Percentiles rank a stretch among this genome's conserved stretches.
phyloP scores from a whole-genome alignment of 768 basidiomycete genomes.

The Rossbeevera mucosa region DNA sequence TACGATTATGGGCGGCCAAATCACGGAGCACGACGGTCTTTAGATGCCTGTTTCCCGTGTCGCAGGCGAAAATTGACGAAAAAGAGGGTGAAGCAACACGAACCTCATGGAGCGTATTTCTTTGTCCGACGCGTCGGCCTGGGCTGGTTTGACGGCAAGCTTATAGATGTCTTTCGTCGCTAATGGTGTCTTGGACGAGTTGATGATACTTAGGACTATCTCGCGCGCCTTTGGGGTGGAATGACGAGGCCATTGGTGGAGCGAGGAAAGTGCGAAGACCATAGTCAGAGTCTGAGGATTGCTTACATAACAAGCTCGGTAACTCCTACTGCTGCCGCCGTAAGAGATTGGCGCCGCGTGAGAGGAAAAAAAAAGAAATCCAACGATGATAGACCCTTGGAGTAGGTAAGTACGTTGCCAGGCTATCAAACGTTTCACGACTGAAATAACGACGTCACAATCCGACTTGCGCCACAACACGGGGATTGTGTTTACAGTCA shows the following conservation, averaged over 20 bases:
- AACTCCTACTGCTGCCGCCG: no score
- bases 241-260: slow-evolving; percentile 21
- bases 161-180: slow-evolving; percentile 27
- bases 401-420: no score
- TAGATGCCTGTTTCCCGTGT: slow-evolving; percentile 41
- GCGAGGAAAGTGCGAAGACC: slow-evolving; percentile 14
- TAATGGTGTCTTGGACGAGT: slow-evolving; percentile 19
- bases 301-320: no score
- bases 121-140: slow-evolving; percentile 36
- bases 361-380: no score
- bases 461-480: no score
- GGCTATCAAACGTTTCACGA: no score
- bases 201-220: slow-evolving; percentile 19
- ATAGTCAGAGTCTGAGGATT: no score
- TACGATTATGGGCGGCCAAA: slow-evolving; percentile 37
- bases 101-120: slow-evolving; percentile 54
- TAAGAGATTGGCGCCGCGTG: no score
- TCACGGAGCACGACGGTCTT: slow-evolving; percentile 49
- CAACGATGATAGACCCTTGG: no score
- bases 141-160: slow-evolving; percentile 13
- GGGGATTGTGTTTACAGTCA: no score
- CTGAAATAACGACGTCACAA: no score
- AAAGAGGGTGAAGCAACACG: slow-evolving; percentile 9
- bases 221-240: slow-evolving; percentile 22
- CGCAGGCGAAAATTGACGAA: background rate